Percentiles rank a stretch among this genome's conserved stretches.
Evolutionary conservation across 768 basidiomycete genomes (phyloP).

Genomic region (Trametes villosa): DNA sequence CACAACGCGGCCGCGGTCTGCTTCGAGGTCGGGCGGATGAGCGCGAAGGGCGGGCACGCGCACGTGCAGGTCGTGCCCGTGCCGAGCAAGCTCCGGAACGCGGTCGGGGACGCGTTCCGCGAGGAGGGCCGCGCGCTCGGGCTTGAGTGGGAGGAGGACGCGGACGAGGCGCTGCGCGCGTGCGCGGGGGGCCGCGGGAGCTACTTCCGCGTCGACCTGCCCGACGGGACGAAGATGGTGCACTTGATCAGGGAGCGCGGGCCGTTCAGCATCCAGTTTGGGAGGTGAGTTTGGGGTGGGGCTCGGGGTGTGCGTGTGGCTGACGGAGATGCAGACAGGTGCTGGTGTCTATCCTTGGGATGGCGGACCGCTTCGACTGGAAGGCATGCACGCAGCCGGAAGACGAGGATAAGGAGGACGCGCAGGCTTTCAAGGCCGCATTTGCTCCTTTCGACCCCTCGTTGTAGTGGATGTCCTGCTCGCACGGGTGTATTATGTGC

Average conservation of each 20-base stretch:
- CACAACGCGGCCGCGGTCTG: constrained; percentile 70
- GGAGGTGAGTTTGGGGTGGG: constrained; percentile 61
- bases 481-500: neutral
- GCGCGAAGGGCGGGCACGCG: constrained; percentile 89
- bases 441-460: constrained; percentile 76
- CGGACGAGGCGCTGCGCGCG: constrained; percentile 61
- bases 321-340: constrained; percentile 63
- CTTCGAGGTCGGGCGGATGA: constrained; percentile 87
- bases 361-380: constrained; percentile 88
- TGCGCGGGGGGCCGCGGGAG: constrained; percentile 59
- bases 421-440: constrained; percentile 79
- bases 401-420: constrained; percentile 86
- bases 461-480: constrained; percentile 17
- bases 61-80: constrained; percentile 89
- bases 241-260: constrained; percentile 79
- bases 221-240: constrained; percentile 82
- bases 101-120: constrained; percentile 73
- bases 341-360: constrained; percentile 73
- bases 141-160: constrained; percentile 75
- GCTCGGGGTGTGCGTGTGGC: neutral
- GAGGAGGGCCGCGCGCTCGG: constrained; percentile 68
- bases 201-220: constrained; percentile 92
- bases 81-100: constrained; percentile 61
- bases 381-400: constrained; percentile 83
- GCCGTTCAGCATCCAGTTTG: constrained; percentile 91